A percentile compares a stretch with the other conserved stretches of the same genome.
Evolutionary conservation across 108 stramenopile species (phyloP).

Genomic region (Bacterosira constricta): DNA sequence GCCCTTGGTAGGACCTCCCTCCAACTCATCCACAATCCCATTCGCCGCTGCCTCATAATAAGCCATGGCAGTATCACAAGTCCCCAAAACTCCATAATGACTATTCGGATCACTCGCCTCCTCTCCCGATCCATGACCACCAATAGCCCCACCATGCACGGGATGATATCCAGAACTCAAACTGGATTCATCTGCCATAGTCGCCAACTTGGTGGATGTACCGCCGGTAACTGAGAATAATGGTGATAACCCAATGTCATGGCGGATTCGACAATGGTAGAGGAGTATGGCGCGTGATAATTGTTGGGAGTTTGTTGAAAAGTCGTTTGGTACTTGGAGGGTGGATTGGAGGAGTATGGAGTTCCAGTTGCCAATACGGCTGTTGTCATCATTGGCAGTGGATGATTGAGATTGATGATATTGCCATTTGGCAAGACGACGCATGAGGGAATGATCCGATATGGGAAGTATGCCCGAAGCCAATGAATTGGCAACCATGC

Average conservation of each 20-base stretch:
- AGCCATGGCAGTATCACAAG: constrained; percentile 69
- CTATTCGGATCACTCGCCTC: neutral
- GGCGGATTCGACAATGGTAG: constrained; percentile 73
- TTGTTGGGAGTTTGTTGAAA: constrained; percentile 41
- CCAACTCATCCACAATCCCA: constrained; percentile 77
- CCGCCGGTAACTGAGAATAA: constrained; percentile 46
- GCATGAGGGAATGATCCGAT: constrained; percentile 50
- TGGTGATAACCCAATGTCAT: constrained; percentile 55
- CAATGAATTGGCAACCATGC: constrained; percentile 66
- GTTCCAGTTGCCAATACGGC: constrained; percentile 19
- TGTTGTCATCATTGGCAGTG: neutral
- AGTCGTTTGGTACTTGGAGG: constrained; percentile 58
- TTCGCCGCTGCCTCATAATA: constrained; percentile 86
- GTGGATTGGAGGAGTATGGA: constrained; percentile 36
- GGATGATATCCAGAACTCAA: constrained; percentile 12
- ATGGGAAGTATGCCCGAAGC: constrained; percentile 79
- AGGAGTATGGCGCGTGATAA: constrained; percentile 60
- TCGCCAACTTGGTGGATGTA: neutral
- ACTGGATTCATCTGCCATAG: neutral
- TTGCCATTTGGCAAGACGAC: constrained; percentile 34
- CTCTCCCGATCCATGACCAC: neutral
- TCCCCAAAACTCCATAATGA: constrained; percentile 54
- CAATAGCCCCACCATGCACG: constrained; percentile 1
- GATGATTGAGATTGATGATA: constrained; percentile 1
- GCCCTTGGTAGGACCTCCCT: constrained; percentile 59